A percentile compares a stretch with the other conserved stretches of the same genome.
phyloP scores from a whole-genome alignment of 176 grass and related monocot species.

The Saccharum spontaneum region DNA sequence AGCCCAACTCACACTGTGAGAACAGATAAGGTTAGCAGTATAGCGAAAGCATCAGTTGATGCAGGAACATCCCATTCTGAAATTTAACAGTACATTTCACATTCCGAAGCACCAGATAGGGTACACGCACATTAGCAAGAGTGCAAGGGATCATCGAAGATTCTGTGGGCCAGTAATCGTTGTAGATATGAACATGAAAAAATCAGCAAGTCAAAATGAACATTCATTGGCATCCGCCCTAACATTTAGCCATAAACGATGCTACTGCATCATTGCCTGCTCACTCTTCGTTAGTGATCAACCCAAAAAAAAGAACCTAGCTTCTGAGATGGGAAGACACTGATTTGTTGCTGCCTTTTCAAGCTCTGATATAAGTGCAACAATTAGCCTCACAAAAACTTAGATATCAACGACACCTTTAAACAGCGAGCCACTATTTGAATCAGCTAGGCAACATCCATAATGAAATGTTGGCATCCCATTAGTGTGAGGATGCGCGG shows the following conservation, averaged over 20 bases:
- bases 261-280: neutral
- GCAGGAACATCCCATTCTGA: neutral
- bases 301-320: neutral
- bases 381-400: neutral
- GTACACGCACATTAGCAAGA: neutral
- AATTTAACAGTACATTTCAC: neutral
- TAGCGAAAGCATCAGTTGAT: neutral
- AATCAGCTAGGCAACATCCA: neutral
- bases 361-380: neutral
- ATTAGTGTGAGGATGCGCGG: neutral
- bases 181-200: constrained; percentile 9
- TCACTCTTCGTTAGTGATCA: neutral
- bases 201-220: neutral
- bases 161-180: neutral
- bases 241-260: neutral
- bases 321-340: neutral
- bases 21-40: neutral
- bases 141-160: neutral
- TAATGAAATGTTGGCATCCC: neutral
- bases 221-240: neutral
- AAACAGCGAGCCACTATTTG: neutral
- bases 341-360: neutral
- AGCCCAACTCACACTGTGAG: neutral
- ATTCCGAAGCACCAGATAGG: neutral
- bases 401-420: neutral